These are phyloP conservation scores for Tuber umbilicatum DNA, from an alignment of 495 filamentous ascomycete genomes.

Conservation along the genomic window DNA sequence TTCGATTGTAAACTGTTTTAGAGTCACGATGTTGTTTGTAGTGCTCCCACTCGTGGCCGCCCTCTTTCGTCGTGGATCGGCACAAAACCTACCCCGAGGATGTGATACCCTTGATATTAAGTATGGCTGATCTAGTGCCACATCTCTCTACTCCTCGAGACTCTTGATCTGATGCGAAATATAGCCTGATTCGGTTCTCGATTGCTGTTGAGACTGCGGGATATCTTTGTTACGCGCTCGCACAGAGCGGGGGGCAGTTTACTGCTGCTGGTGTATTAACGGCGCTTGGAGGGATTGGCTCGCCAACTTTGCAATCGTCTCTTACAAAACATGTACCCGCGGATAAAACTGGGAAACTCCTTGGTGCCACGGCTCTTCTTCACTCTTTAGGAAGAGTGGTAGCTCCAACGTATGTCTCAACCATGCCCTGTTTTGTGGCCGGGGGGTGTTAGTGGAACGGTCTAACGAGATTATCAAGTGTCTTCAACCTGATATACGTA, in stretches of 20 bases:
- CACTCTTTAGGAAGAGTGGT: slow-evolving; percentile 76
- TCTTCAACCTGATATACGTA: slow-evolving; percentile 82
- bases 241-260: slow-evolving; percentile 51
- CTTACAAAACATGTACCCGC: slow-evolving; percentile 85
- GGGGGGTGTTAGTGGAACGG: too few species aligned
- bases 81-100: slow-evolving; percentile 53
- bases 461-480: slow-evolving; percentile 7
- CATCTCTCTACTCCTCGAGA: background rate
- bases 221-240: slow-evolving; percentile 64
- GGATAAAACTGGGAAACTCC: slow-evolving; percentile 70
- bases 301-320: slow-evolving; percentile 71
- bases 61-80: slow-evolving; percentile 20
- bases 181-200: slow-evolving; percentile 61
- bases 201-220: slow-evolving; percentile 73
- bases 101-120: slow-evolving; percentile 68
- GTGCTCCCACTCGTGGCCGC: slow-evolving; percentile 61
- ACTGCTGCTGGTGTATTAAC: slow-evolving; percentile 63
- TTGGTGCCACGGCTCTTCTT: slow-evolving; percentile 79
- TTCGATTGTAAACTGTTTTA: slow-evolving; percentile 63
- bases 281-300: slow-evolving; percentile 73
- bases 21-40: slow-evolving; percentile 66
- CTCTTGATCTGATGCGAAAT: slow-evolving; percentile 14
- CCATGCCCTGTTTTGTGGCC: background rate
- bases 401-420: slow-evolving; percentile 51
- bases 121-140: slow-evolving; percentile 2